phyloP scores from a whole-genome alignment of 1,284 basidiomycete genomes.

The Bjerkandera adusta region DNA sequence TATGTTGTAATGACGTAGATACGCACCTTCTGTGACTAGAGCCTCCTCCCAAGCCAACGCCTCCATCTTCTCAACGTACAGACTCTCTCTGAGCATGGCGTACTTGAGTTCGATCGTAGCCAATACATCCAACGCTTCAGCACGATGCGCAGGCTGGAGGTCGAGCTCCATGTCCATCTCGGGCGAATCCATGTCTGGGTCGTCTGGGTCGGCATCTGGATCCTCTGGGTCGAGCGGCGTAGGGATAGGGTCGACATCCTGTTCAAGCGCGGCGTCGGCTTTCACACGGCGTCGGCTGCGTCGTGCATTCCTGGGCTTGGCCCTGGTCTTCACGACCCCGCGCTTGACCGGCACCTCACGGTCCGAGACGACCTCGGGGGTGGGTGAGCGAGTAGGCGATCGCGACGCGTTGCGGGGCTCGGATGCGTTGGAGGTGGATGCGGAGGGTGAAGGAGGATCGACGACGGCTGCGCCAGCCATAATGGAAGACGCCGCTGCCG shows the following conservation, averaged over 20 bases:
- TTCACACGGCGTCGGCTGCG: conserved; percentile 21
- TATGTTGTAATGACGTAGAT: conserved; percentile 12
- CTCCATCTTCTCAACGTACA: conserved; percentile 85
- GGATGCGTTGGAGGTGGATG: conserved; percentile 28
- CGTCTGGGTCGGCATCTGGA: conserved; percentile 32
- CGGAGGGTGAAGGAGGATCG: conserved; percentile 34
- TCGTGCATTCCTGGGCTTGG: conserved; percentile 22
- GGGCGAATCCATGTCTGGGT: conserved; percentile 41
- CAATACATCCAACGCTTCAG: conserved; percentile 75
- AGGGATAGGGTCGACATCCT: conserved; percentile 37
- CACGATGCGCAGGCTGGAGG: conserved; percentile 47
- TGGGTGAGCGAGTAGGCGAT: conserved; percentile 45
- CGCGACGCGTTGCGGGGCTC: conserved; percentile 36
- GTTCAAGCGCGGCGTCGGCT: conserved; percentile 32
- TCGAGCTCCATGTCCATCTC: conserved; percentile 29
- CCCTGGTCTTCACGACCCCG: conserved; percentile 21
- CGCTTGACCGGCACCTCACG: conserved; percentile 29
- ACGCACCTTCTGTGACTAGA: conserved; percentile 61
- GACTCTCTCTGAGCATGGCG: conserved; percentile 65
- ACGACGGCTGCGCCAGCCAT: conserved; percentile 48
- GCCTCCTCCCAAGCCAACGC: conserved; percentile 73
- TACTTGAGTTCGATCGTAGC: conserved; percentile 79
- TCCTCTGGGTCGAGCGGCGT: conserved; percentile 38
- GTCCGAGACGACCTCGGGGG: conserved; percentile 35
- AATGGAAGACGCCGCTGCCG: conserved; percentile 46